Conservation (phyloP, 495 filamentous ascomycete species). For the Tuber magnatum region DNA sequence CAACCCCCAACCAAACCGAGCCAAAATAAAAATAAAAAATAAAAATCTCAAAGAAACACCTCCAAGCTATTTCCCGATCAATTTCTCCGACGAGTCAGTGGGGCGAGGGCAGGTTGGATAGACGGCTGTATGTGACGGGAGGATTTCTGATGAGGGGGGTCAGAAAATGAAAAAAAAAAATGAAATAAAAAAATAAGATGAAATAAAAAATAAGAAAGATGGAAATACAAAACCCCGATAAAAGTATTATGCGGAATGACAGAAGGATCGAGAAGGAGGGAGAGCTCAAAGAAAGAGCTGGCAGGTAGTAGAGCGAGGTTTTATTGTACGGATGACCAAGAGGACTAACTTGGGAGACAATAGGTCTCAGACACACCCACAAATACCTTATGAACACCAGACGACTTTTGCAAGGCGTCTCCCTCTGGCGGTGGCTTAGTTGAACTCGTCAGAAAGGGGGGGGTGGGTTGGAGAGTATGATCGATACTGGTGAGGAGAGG, state of each 20-base stretch:
- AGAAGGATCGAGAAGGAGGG: neutral
- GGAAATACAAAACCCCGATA: neutral
- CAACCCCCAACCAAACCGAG: neutral
- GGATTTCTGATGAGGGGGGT: neutral
- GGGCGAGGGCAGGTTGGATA: neutral
- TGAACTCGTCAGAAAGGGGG: neutral
- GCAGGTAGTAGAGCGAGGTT: neutral
- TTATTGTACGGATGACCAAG: conserved; percentile 3
- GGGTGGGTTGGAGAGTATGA: neutral
- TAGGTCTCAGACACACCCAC: neutral
- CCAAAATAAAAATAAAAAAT: neutral
- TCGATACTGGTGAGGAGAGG: neutral
- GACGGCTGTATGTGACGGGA: neutral
- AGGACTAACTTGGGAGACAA: neutral
- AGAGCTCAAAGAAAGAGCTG: neutral
- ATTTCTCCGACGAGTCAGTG: neutral
- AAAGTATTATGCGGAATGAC: neutral
- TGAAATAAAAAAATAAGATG: neutral
- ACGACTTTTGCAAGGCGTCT: neutral
- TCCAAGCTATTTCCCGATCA: neutral
- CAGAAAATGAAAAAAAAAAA: neutral
- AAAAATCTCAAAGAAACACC: neutral
- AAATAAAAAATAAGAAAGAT: neutral
- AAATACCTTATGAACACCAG: neutral
- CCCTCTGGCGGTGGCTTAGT: neutral